These are phyloP conservation scores for Dactylellina leptospora DNA, from an alignment of 2,329 filamentous ascomycete genomes.

Conservation along the genomic window DNA sequence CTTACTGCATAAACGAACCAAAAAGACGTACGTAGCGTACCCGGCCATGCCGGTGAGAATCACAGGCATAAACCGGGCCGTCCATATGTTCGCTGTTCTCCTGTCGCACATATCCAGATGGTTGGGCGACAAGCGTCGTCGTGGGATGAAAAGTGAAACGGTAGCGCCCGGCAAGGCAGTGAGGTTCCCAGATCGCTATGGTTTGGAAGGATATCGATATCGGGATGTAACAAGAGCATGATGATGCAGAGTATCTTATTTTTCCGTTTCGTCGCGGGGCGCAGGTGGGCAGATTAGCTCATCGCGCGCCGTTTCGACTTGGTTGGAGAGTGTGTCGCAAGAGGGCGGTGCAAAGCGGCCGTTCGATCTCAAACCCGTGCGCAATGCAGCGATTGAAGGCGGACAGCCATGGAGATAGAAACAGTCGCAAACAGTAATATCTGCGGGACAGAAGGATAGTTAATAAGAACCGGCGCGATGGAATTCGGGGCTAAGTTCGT, in stretches of 20 bases:
- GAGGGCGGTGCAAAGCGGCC: constrained; percentile 16
- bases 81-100: constrained; percentile 60
- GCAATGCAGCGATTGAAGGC: constrained; percentile 5
- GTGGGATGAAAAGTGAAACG: constrained; percentile 10
- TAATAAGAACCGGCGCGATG: constrained; percentile 16
- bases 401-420: background rate
- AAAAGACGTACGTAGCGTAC: constrained; percentile 76
- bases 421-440: constrained; percentile 1
- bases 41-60: constrained; percentile 72
- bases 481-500: constrained; percentile 13
- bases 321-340: constrained; percentile 12
- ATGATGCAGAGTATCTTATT: constrained; percentile 39
- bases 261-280: constrained; percentile 36
- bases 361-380: constrained; percentile 11
- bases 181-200: constrained; percentile 14
- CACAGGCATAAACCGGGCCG: constrained; percentile 73
- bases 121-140: constrained; percentile 6
- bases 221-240: constrained; percentile 40
- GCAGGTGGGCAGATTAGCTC: constrained; percentile 23
- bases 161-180: constrained; percentile 20
- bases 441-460: background rate
- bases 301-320: constrained; percentile 19
- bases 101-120: constrained; percentile 39
- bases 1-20: constrained; percentile 74
- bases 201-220: constrained; percentile 26